A percentile compares a stretch with the other conserved stretches of the same genome.
phyloP scores from a whole-genome alignment of 1,284 basidiomycete genomes.

The Phlebopus sp. region DNA sequence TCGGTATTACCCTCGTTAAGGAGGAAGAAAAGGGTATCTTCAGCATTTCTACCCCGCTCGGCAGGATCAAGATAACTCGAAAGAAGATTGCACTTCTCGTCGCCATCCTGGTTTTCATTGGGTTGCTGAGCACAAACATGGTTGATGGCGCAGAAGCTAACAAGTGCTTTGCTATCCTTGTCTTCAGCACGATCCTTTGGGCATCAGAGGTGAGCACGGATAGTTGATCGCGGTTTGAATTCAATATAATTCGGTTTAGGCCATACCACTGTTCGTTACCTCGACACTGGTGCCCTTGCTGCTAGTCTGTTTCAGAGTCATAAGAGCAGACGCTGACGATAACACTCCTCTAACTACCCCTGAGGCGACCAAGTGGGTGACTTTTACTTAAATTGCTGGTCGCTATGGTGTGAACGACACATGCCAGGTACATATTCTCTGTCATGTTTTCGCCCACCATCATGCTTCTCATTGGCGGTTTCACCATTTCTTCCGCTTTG shows the following conservation, averaged over 20 bases:
- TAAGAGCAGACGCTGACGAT: conserved; percentile 62
- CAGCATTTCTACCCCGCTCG: conserved; percentile 58
- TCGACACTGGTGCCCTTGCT: conserved; percentile 88
- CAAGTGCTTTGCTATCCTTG: conserved; percentile 87
- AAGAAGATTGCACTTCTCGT: conserved; percentile 59
- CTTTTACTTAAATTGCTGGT: background rate
- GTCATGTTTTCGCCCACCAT: conserved; percentile 91
- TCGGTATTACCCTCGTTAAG: conserved; percentile 52
- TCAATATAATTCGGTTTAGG: conserved; percentile 46
- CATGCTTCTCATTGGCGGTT: conserved; percentile 96
- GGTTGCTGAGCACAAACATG: conserved; percentile 58
- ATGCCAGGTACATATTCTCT: conserved; percentile 66
- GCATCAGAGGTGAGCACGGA: conserved; percentile 78
- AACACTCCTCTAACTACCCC: conserved; percentile 56
- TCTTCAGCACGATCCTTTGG: conserved; percentile 94
- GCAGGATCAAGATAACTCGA: conserved; percentile 61
- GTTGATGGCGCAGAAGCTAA: conserved; percentile 78
- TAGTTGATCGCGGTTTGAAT: background rate
- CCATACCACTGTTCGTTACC: conserved; percentile 96
- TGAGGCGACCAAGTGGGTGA: conserved; percentile 81
- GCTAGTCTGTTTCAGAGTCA: conserved; percentile 85
- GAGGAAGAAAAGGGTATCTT: conserved; percentile 53
- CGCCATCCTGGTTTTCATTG: conserved; percentile 57
- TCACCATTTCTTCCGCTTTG: conserved; percentile 95
- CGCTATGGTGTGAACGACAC: conserved; percentile 6